phyloP scores from a whole-genome alignment of 345 rosid species.

The Arabis hirsuta region DNA sequence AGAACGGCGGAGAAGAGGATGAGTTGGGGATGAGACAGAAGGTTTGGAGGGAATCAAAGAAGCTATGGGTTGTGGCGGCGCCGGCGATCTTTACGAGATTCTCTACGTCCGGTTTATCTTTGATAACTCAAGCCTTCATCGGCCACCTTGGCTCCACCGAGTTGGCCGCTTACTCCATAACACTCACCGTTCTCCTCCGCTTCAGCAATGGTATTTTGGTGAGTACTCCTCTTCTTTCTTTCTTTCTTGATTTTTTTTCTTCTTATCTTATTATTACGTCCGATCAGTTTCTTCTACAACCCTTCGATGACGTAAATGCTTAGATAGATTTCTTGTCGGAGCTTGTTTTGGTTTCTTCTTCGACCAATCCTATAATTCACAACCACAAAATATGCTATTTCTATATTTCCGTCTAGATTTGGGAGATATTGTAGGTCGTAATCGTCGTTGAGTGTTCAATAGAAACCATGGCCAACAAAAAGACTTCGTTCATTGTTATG shows the following conservation, averaged over 20 bases:
- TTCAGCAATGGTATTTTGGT: conserved; percentile 74
- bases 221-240: conserved; percentile 14
- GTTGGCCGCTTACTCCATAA: conserved; percentile 76
- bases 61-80: conserved; percentile 71
- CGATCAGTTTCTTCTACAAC: not conserved
- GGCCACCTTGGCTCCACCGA: conserved; percentile 72
- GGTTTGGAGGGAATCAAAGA: conserved; percentile 64
- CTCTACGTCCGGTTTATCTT: conserved; percentile 60
- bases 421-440: conserved; percentile 9
- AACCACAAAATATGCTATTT: not conserved
- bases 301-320: too few species aligned
- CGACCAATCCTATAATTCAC: not conserved
- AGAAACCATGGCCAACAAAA: too few species aligned
- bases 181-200: conserved; percentile 62
- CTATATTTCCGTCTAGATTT: not conserved
- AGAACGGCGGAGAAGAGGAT: conserved; percentile 15
- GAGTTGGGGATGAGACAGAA: conserved; percentile 44
- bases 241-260: not conserved
- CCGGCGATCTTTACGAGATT: conserved; percentile 79
- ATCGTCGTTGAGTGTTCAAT: not conserved
- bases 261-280: too few species aligned
- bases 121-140: conserved; percentile 67
- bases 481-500: too few species aligned
- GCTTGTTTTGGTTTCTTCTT: conserved; percentile 7
- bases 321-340: not conserved